Base-by-base conservation (phyloP, 2,329 filamentous ascomycete species). In the Dactylellina leptospora region DNA sequence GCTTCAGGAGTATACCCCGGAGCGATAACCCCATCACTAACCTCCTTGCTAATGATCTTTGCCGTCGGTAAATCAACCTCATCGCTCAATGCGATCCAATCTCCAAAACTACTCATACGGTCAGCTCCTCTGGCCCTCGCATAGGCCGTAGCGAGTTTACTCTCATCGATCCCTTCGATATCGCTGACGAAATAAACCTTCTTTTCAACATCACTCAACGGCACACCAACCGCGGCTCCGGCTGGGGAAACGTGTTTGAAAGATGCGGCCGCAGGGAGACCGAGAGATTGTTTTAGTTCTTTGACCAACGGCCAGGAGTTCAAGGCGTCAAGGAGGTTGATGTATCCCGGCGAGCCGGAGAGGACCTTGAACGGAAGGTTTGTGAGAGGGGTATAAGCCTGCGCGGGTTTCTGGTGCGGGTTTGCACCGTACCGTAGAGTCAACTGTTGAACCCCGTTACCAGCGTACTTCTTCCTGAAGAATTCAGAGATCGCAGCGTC, bases 211-310 rank as follows among this genome's bases (percentile, higher is more conserved):
- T 90, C 87, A 75, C 84, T 91, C 75, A 99, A 85, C 20, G 92
- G 91, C 4, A 95, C 88, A 76, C 93, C 95, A 78, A 99, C 95
- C 75, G 95, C 93, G 69, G 93, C 95, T 78, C 95, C 95, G 44
- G 95, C 95, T 18, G 95, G 95, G 8, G 95, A 99, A 74, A 97
- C 95, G 80, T 99, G 95, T 87, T 97, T 99, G 88, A 99, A 99
- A 80, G 92, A 96, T 74, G 95, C 93, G 27, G 95, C 95, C 59
- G 95, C 95, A 30, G 95, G 91, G 80, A 90, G 88, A 76, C 90
- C 89, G 20, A 97, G 87, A 20, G 93, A 92, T 76, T 90, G 84
- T 84, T 92, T 96, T 78, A 99, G 86, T 83, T 99, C 95, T 85
- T 96, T 96, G 66, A 99, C 95, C 72, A 99, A 83, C 4, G 92